Evolutionary conservation across 164 flowering plant species (phyloP).

Genomic region (Paratinospora sagittata): DNA sequence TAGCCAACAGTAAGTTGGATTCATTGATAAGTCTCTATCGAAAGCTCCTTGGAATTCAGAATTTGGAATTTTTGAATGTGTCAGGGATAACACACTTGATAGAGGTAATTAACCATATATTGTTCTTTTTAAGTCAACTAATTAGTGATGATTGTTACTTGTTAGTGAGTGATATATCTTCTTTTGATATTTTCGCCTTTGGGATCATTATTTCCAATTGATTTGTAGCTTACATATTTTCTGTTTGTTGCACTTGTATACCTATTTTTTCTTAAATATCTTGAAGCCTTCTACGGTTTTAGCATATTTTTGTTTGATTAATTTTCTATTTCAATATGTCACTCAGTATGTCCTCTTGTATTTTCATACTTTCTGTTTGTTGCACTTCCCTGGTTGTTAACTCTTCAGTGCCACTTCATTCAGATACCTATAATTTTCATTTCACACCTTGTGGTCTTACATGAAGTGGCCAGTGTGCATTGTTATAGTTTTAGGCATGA

Average conservation of each 20-base stretch:
- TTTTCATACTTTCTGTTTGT: not conserved
- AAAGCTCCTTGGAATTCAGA: constrained; percentile 58
- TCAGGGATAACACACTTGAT: constrained; percentile 85
- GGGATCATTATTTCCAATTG: not conserved
- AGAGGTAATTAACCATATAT: constrained; percentile 48
- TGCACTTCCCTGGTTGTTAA: not conserved
- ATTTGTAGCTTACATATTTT: not conserved
- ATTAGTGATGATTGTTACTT: not conserved
- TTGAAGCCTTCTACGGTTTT: not conserved
- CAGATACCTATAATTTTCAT: no score
- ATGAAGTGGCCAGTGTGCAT: not conserved
- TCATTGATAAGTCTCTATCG: constrained; percentile 47
- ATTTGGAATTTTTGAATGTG: constrained; percentile 66
- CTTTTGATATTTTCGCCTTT: not conserved
- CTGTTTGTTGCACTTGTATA: not conserved
- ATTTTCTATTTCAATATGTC: not conserved
- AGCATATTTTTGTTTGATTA: not conserved
- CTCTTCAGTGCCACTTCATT: not conserved
- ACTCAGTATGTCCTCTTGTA: not conserved
- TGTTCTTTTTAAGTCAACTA: not conserved
- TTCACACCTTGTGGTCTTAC: not conserved
- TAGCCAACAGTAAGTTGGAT: constrained; percentile 58
- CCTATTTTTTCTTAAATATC: not conserved
- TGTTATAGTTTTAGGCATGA: not conserved
- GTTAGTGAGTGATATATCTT: not conserved